Percentiles rank a stretch among this genome's conserved stretches.
These are phyloP conservation scores for Gastrolobium villosum DNA, from an alignment of 306 rosid genomes.

Conservation along the genomic window DNA sequence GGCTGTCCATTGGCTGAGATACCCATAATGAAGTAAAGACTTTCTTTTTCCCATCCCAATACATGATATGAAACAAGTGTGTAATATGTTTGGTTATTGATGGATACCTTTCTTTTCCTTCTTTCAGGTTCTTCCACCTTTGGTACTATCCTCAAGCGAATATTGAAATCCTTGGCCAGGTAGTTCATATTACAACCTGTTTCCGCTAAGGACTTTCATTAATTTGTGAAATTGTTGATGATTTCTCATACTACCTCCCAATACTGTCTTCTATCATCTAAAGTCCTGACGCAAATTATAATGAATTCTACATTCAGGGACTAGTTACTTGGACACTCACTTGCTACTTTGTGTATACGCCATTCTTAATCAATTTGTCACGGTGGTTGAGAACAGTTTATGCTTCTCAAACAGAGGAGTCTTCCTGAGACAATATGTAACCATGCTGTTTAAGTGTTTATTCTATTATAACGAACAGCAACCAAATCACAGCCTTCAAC, in stretches of 20 bases:
- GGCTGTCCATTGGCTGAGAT: constrained; percentile 58
- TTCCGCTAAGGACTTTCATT: background rate
- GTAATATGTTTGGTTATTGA: background rate
- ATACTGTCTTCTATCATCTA: background rate
- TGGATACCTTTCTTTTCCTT: constrained; percentile 28
- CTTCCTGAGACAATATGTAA: constrained; percentile 25
- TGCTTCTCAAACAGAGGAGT: constrained; percentile 45
- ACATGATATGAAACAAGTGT: background rate
- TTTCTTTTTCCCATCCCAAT: background rate
- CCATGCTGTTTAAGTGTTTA: background rate
- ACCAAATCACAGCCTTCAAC: constrained; percentile 24
- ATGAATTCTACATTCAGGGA: constrained; percentile 49
- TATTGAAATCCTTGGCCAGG: constrained; percentile 61
- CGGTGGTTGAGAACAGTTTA: constrained; percentile 56
- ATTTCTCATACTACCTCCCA: background rate
- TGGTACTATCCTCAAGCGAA: constrained; percentile 60
- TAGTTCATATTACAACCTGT: constrained; percentile 19
- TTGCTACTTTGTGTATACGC: constrained; percentile 63
- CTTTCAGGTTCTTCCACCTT: constrained; percentile 55
- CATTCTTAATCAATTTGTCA: constrained; percentile 56
- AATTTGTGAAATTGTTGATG: constrained; percentile 18
- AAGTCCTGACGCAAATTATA: background rate
- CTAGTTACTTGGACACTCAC: constrained; percentile 62
- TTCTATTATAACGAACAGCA: background rate
- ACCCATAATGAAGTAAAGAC: constrained; percentile 59